Evolutionary conservation across 2,329 filamentous ascomycete genomes (phyloP).

Genomic region (Berkeleyomyces basicola): DNA sequence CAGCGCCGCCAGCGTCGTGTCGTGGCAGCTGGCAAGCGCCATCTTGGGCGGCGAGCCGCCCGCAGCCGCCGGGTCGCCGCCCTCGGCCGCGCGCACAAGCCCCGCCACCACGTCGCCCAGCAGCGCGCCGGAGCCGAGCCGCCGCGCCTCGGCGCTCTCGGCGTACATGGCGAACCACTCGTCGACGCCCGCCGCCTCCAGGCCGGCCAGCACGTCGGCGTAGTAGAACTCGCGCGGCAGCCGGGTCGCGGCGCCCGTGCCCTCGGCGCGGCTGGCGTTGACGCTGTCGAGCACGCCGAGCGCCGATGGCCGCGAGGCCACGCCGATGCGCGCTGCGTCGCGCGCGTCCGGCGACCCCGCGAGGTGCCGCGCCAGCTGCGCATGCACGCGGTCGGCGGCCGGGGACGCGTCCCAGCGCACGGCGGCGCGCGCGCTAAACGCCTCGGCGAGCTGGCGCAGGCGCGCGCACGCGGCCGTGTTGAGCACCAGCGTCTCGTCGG

Average conservation of each 20-base stretch:
- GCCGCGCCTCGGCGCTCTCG: slow-evolving; percentile 75
- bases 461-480: slow-evolving; percentile 61
- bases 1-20: slow-evolving; percentile 75
- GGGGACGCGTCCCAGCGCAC: slow-evolving; percentile 57
- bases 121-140: slow-evolving; percentile 68
- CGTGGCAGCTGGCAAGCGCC: slow-evolving; percentile 72
- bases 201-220: slow-evolving; percentile 46
- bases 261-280: slow-evolving; percentile 77
- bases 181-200: slow-evolving; percentile 63
- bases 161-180: slow-evolving; percentile 86
- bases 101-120: slow-evolving; percentile 67
- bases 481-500: slow-evolving; percentile 64
- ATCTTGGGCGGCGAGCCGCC: slow-evolving; percentile 32
- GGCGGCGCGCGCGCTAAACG: slow-evolving; percentile 56
- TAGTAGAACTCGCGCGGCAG: slow-evolving; percentile 84
- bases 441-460: slow-evolving; percentile 50
- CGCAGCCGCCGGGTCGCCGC: slow-evolving; percentile 27
- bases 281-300: slow-evolving; percentile 90
- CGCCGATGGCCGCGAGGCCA: slow-evolving; percentile 46
- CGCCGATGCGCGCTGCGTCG: slow-evolving; percentile 41
- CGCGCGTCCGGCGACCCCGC: slow-evolving; percentile 19
- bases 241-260: slow-evolving; percentile 45
- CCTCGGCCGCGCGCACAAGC: slow-evolving; percentile 50
- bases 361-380: slow-evolving; percentile 71
- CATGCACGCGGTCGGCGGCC: slow-evolving; percentile 73